Evolutionary conservation across 75 land plant species (phyloP), one percentile per base, ranked within the genome.

Genomic region (Isoetes taiwanensis): DNA sequence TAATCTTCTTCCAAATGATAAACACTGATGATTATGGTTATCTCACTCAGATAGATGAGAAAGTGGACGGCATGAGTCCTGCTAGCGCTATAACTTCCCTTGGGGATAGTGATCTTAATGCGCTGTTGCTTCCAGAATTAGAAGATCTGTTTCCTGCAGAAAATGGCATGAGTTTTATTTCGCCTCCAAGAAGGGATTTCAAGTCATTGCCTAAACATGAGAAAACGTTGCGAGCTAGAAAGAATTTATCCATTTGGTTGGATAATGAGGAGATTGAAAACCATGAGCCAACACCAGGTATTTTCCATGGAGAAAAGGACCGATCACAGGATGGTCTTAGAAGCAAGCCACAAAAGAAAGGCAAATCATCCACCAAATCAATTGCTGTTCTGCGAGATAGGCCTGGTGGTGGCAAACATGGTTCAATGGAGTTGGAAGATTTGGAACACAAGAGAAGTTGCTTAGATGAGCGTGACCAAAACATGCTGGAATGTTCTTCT

Each of bases 81-180:
- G 12, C 24, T 5, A 66, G 67, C 58, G 60, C 34, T 56, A 34
- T 35, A 30, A 57, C 62, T 64, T 33, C 41, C 54, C 2, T 33
- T 0, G 71, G 43, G 25, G 50, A 60, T 24, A 42, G 50, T 32
- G 75, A 76, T 39, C 55, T 43, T 14, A 78, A 77, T 30, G 79
- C 81, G 20, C 65, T 81, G 28, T 55, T 81, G 31, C 68, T 81
- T 6, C 90, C 94, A 8, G 98, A 88, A 48, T 76, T 88, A 46
- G 86, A 94, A 29, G 69, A 76, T n/a, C 76, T 94, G 32, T 33
- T 94, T 10, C 17, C 20, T 16, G 43, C 63, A 11, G 32, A 32
- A 30, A 54, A 61, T 25, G 72, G 80, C 1, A 74, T 78, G 12
- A 81, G 76, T 54, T 54, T 82, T 32, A 84, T 83, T 24, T 65